Base-by-base conservation (phyloP, 2,329 filamentous ascomycete genomes). In the Cercospora nicotianae region DNA sequence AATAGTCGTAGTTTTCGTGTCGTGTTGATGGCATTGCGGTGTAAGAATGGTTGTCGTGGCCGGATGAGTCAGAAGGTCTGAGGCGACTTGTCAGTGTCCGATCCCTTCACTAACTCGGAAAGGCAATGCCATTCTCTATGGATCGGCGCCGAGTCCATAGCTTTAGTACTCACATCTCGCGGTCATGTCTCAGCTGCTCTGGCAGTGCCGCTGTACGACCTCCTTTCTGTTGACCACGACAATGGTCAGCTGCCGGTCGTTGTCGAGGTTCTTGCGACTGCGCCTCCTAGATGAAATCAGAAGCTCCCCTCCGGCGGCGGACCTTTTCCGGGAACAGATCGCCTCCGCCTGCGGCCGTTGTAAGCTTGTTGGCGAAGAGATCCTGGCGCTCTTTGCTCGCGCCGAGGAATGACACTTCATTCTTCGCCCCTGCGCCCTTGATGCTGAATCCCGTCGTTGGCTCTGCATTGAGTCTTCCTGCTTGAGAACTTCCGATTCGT, bases 381-480 rank as follows among this genome's bases (percentile, higher is more conserved):
- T 72, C 70, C 31, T 66, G 72, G 18, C 53, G 26, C 23, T 66
- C 65, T 60, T 53, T 60, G 53, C 73, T 73, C 5, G 77, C 77
- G 18, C 78, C 78, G 0, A 74, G 67, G 48, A 80, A 75, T 16
- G 70, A 75, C 67, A 77, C 76, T 20, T 68, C 75, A 13, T 68
- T 67, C 20, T 67, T 60, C 20, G 65, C 53, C 4, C 75, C 74
- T 2, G 75, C 74, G 16, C 77, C 78, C 61, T 74, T 77, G 69
- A 80, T 76, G 55, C 71, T 76, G 73, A 80, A 80, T 18, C 75
- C 76, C 26, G 72, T 71, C 13, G 68, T 33, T 16, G 67, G 63
- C 65, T 61, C 39, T 60, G 70, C 64, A n/a, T 60, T 72, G 20
- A 69, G 59, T 28, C 66, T 55, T 18, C 62, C 70, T 51, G 58